A percentile compares a stretch with the other conserved stretches of the same genome.
Evolutionary conservation across 768 basidiomycete species (phyloP).

Genomic region (Boletus vermiculosoides): DNA sequence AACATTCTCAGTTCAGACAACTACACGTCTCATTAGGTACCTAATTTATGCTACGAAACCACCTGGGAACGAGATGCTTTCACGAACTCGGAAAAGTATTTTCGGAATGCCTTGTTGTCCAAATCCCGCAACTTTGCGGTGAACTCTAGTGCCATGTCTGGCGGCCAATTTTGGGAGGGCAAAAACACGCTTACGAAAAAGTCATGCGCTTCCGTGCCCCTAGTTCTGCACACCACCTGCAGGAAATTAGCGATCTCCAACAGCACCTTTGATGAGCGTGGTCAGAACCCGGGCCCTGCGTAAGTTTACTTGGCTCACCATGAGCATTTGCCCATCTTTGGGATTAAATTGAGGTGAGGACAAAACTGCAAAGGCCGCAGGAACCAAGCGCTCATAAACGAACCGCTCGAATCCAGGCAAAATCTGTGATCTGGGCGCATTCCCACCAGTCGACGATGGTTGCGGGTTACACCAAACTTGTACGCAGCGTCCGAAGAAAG

Average conservation of each 20-base stretch:
- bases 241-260: slow-evolving; percentile 87
- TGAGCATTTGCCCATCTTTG: slow-evolving; percentile 83
- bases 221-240: slow-evolving; percentile 70
- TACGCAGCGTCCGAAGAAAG: slow-evolving; percentile 71
- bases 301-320: slow-evolving; percentile 49
- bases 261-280: slow-evolving; percentile 56
- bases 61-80: slow-evolving; percentile 59
- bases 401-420: slow-evolving; percentile 92
- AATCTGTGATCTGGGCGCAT: slow-evolving; percentile 34
- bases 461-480: slow-evolving; percentile 64
- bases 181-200: slow-evolving; percentile 80
- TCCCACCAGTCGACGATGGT: slow-evolving; percentile 32
- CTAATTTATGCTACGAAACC: slow-evolving; percentile 43
- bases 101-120: slow-evolving; percentile 75
- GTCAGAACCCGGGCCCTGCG: not conserved
- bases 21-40: not conserved
- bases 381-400: slow-evolving; percentile 83
- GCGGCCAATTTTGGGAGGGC: slow-evolving; percentile 86
- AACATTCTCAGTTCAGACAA: not conserved
- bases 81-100: slow-evolving; percentile 85
- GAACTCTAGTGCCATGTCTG: slow-evolving; percentile 73
- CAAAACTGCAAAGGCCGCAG: slow-evolving; percentile 78
- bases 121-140: slow-evolving; percentile 69
- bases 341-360: slow-evolving; percentile 78
- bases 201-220: slow-evolving; percentile 80